Evolutionary conservation across 1,284 basidiomycete genomes (phyloP).

Genomic region (Puccinia brachypodii): DNA sequence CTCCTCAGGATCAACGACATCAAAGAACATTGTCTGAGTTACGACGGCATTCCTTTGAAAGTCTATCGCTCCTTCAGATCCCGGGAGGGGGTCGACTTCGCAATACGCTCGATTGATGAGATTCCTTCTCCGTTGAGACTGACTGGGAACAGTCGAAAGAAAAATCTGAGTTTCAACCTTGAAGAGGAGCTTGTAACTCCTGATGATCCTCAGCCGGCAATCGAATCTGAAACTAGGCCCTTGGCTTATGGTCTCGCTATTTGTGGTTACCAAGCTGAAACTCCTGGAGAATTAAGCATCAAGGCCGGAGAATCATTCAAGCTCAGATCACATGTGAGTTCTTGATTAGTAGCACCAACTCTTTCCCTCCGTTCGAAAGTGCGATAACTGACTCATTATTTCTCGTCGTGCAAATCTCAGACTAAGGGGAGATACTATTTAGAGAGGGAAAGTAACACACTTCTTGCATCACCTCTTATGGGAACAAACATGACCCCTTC

Average conservation of each 20-base stretch:
- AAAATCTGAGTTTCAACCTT: constrained; percentile 9
- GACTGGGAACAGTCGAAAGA: constrained; percentile 3
- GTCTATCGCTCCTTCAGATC: constrained; percentile 42
- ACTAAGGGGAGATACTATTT: constrained; percentile 30
- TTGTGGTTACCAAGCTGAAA: constrained; percentile 34
- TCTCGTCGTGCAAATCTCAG: background rate
- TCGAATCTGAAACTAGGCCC: background rate
- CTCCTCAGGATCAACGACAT: constrained; percentile 19
- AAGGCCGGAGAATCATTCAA: constrained; percentile 42
- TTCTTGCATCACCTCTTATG: constrained; percentile 25
- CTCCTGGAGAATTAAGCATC: constrained; percentile 25
- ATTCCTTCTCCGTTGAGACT: constrained; percentile 36
- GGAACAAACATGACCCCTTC: background rate
- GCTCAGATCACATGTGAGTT: constrained; percentile 26
- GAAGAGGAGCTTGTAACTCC: background rate
- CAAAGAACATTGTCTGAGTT: constrained; percentile 44
- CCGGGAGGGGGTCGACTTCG: constrained; percentile 43
- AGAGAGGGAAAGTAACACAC: constrained; percentile 36
- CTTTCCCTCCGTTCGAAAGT: background rate
- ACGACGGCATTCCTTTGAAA: constrained; percentile 43
- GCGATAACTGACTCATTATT: background rate
- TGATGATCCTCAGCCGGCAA: background rate
- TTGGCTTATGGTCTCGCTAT: constrained; percentile 24
- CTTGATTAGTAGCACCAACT: background rate
- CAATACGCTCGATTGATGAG: constrained; percentile 45